Base-by-base conservation (phyloP, 163 green algal species). In the Scenedesmus sp. region DNA sequence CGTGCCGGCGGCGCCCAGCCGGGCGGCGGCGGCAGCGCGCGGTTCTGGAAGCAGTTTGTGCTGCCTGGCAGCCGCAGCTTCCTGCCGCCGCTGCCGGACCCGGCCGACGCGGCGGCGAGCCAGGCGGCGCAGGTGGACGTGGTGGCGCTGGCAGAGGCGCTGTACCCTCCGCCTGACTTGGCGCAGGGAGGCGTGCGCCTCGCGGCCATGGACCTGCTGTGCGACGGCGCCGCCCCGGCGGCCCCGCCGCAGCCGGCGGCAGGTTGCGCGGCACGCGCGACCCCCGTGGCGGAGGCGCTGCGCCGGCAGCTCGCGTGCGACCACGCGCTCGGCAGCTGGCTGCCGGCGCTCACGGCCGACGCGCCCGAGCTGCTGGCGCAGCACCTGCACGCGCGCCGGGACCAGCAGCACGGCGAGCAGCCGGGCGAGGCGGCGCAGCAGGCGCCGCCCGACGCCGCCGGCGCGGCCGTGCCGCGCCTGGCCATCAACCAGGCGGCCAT, bases 341-440 rank as follows among this genome's bases (percentile, higher is more conserved):
- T 80, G 20, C 58, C 60, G 6, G 39, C 4, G 10, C 67, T 80
- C 44, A 80, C 47, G 14, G 60, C 58, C 28, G 60, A 70, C 45
- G 33, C 66, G 33, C 29, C 56, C 28, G 60, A 60, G 34, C 14
- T 80, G 45, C 47, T 80, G 44, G 24, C 51, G 31, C 66, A 75
- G n/a, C 66, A 75, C 2, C 62, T 54, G n/a, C 20, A 70, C 54
- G 39, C 17, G 2, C 54, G 24, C 2, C 70, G 70, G 70, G 50
- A 70, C 24, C 63, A 67, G 62, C 62, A 81, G 50, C 74, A 81
- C 48, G 60, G 66, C 29, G 42, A 71, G 53, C 28, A n/a, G n/a
- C n/a, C n/a, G n/a, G 42, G 44, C 36, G 39, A 28, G 26, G 15
- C 20, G 39, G 50, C 62, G 73, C 47, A 60, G 28, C 34, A 51